These are phyloP conservation scores for Gastrolobium villosum DNA, from an alignment of 306 rosid genomes.

Conservation along the genomic window DNA sequence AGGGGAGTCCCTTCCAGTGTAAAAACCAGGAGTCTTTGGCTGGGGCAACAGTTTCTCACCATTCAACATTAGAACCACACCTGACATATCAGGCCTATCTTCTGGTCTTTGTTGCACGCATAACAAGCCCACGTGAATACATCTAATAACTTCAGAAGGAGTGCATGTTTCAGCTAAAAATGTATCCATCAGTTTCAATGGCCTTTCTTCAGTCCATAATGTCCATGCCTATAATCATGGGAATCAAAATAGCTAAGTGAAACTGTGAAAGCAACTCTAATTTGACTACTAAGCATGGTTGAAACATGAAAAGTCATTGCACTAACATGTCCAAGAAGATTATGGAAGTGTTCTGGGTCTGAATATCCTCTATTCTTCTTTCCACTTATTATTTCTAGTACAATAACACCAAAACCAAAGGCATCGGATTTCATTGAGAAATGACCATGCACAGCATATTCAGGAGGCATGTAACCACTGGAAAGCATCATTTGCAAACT, in stretches of 20 bases:
- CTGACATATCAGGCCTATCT: too few relatives aligned
- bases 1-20: background rate
- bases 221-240: slow-evolving; percentile 36
- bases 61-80: background rate
- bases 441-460: background rate
- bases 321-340: background rate
- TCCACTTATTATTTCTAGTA: slow-evolving; percentile 37
- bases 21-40: slow-evolving; percentile 26
- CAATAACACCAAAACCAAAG: slow-evolving; percentile 33
- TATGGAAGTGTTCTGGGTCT: too few relatives aligned
- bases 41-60: slow-evolving; percentile 27
- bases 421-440: slow-evolving; percentile 35
- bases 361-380: background rate
- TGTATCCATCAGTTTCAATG: slow-evolving; percentile 5
- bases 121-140: slow-evolving; percentile 14
- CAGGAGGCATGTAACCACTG: slow-evolving; percentile 47
- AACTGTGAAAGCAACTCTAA: background rate
- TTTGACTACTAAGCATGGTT: background rate
- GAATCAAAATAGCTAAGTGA: too few relatives aligned
- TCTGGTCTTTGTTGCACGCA: too few relatives aligned
- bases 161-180: background rate
- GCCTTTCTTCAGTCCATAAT: slow-evolving; percentile 34
- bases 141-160: slow-evolving; percentile 27
- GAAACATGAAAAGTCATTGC: background rate
- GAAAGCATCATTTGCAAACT: background rate